These are phyloP conservation scores for Phytomonas sp. DNA, from an alignment of 208 protist genomes.

Conservation along the genomic window DNA sequence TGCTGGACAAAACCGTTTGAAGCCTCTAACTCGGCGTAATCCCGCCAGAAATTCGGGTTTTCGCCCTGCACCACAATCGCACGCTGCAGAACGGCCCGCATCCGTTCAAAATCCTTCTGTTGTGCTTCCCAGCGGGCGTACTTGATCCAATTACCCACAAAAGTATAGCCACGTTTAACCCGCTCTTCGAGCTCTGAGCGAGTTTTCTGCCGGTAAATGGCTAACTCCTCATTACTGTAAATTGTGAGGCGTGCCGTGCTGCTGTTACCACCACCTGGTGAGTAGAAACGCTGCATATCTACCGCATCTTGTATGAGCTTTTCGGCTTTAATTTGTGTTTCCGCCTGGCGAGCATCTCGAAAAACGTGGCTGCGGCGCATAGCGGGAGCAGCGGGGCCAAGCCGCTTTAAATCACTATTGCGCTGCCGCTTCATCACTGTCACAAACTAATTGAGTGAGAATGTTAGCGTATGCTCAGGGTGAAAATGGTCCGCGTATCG, in stretches of 20 bases:
- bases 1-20: constrained; percentile 93
- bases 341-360: constrained; percentile 57
- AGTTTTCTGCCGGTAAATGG: constrained; percentile 90
- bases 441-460: not conserved
- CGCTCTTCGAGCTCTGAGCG: constrained; percentile 94
- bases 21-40: constrained; percentile 99
- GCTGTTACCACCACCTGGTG: constrained; percentile 21
- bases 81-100: constrained; percentile 95
- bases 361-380: constrained; percentile 56
- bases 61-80: constrained; percentile 88
- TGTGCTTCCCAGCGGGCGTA: constrained; percentile 97
- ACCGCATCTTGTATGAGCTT: constrained; percentile 96
- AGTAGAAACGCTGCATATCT: constrained; percentile 87
- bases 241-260: constrained; percentile 91
- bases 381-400: constrained; percentile 72
- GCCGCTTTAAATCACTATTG: constrained; percentile 12
- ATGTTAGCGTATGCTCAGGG: not conserved
- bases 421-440: constrained; percentile 47
- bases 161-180: constrained; percentile 69
- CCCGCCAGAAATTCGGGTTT: constrained; percentile 89
- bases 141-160: constrained; percentile 90
- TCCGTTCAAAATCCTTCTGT: constrained; percentile 92
- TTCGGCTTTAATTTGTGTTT: constrained; percentile 94
- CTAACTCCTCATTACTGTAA: constrained; percentile 92
- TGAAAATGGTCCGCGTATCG: too few species aligned